Evolutionary conservation across 352 stramenopile species (phyloP), one percentile per base, ranked within the genome.

Genomic region (Paralagenidium karlingii): DNA sequence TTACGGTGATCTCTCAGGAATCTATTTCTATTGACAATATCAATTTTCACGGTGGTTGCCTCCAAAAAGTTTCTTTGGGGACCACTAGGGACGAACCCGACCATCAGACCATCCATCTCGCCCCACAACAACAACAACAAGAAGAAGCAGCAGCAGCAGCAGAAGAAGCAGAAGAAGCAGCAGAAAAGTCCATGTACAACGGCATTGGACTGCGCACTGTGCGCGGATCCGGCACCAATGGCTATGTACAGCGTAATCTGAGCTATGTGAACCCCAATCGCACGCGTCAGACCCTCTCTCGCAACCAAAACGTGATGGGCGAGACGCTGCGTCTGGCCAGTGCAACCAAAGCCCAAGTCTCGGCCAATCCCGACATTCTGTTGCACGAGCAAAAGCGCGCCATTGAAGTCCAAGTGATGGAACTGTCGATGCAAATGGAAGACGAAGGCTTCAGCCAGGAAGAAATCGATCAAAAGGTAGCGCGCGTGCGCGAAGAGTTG

Each of bases 191-290:
- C 41, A 93, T 93, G 81, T 94, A 94, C 57, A 94, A 94, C 62
- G 81, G 81, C 44, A 89, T 94, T 38, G 81, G 81, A 6, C 57
- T 94, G 21, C 59, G 64, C 42, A 93, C 79, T 1, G 63, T 85
- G 46, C 78, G 81, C 40, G 81, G 81, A 44, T 89, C 76, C 30
- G 77, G 78, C 49, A 94, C 81, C 40, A 94, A 87, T 60, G 81
- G 81, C 31, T 92, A 93, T 45, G 79, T 92, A 38, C 78, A 92
- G 61, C 55, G 63, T 32, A 94, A 92, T 52, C 46, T 86, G 22
- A 84, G 74, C 59, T 68, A 82, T 40, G 74, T 94, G 42, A 69
- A 75, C 34, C 58, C 71, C 20, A 57, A 47, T n/a, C 69, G 71
- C 49, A 68, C 74, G 43, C 67, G 71, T 12, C 67, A 90, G 50